Evolutionary conservation across 306 rosid species (phyloP).

Genomic region (Citrullus colocynthis): DNA sequence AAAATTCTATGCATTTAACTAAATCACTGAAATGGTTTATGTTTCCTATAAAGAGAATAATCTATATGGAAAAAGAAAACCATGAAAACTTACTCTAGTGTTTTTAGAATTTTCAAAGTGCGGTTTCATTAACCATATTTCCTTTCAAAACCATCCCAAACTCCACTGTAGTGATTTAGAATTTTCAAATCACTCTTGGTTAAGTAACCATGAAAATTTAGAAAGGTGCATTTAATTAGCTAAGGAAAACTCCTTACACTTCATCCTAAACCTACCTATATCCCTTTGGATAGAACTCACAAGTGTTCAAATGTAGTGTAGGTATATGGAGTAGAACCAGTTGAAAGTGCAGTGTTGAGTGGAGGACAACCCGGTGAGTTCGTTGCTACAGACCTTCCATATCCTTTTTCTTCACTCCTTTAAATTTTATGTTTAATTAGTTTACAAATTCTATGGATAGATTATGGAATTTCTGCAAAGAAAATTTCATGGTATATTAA

Average conservation of each 20-base stretch:
- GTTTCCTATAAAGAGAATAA: no score
- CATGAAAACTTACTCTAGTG: no score
- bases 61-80: no score
- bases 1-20: not conserved
- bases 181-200: not conserved
- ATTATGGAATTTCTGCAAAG: not conserved
- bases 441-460: not conserved
- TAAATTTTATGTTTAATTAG: not conserved
- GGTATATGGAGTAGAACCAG: conserved; percentile 76
- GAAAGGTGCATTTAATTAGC: not conserved
- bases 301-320: conserved; percentile 18
- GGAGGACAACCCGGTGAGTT: conserved; percentile 68
- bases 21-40: no score
- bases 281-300: not conserved
- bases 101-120: no score
- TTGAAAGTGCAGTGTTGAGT: conserved; percentile 61
- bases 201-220: not conserved
- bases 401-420: not conserved
- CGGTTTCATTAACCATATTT: not conserved
- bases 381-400: not conserved
- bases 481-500: not conserved
- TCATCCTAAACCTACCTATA: not conserved
- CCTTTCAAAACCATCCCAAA: not conserved
- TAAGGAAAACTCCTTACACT: not conserved
- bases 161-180: not conserved